These are phyloP conservation scores for Taiwanofungus camphoratus DNA, from an alignment of 1,284 basidiomycete genomes.

Conservation along the genomic window DNA sequence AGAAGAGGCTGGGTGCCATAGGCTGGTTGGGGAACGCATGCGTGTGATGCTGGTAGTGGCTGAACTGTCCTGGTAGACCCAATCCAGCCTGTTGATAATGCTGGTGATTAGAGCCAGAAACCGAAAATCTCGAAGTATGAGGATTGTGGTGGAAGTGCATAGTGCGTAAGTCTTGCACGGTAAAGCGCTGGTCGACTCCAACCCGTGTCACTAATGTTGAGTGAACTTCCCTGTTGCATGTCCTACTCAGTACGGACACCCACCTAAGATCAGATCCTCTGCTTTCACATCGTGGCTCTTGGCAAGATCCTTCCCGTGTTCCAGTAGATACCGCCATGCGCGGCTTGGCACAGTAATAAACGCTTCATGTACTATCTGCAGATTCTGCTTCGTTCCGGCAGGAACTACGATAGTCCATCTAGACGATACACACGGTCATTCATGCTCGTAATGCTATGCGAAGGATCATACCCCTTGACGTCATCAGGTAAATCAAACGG, in stretches of 20 bases:
- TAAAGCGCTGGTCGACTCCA: conserved; percentile 22
- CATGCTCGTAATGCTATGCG: not conserved
- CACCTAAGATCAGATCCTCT: conserved; percentile 41
- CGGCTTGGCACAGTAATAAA: conserved; percentile 26
- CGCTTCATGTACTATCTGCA: conserved; percentile 33
- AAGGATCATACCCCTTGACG: conserved; percentile 32
- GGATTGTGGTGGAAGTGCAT: not conserved
- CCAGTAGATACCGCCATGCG: conserved; percentile 41
- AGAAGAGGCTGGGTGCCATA: not conserved
- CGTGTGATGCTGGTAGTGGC: not conserved
- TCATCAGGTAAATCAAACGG: conserved; percentile 27
- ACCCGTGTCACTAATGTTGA: conserved; percentile 23
- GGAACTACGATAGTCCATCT: conserved; percentile 45
- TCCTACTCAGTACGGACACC: conserved; percentile 8
- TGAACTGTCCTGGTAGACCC: not conserved
- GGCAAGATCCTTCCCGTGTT: conserved; percentile 30
- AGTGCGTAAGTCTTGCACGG: not conserved
- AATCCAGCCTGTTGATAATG: not conserved
- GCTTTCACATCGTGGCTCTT: conserved; percentile 32
- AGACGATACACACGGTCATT: not conserved
- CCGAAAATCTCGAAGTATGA: not conserved
- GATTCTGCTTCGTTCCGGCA: conserved; percentile 30
- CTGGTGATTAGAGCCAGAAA: too few relatives aligned
- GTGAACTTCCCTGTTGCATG: not conserved
- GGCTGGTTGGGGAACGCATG: not conserved